These are phyloP conservation scores for Daldinia concentrica DNA, from an alignment of 495 filamentous ascomycete species.

Conservation along the genomic window DNA sequence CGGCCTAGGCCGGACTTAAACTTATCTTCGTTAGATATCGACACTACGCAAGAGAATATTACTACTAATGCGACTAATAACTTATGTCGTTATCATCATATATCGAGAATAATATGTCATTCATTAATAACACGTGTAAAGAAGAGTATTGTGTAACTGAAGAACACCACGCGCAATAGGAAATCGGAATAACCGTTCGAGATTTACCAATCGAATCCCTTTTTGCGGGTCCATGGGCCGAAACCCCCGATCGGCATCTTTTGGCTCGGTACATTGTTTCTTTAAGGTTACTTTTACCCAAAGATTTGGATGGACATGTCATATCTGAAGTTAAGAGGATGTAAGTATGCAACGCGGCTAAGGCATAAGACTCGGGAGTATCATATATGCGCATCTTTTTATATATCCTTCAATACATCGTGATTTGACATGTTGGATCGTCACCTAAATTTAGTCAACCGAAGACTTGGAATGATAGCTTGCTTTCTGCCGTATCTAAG, in stretches of 20 bases:
- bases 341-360: neutral
- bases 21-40: neutral
- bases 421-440: neutral
- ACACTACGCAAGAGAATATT: neutral
- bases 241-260: slow-evolving; percentile 41
- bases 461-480: slow-evolving; percentile 1
- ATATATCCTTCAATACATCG: neutral
- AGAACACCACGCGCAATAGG: neutral
- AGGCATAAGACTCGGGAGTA: slow-evolving; percentile 20
- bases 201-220: slow-evolving; percentile 25
- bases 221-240: slow-evolving; percentile 42
- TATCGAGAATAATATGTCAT: neutral
- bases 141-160: neutral
- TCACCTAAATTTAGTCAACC: neutral
- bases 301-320: slow-evolving; percentile 28
- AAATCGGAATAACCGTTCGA: slow-evolving; percentile 22
- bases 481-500: too few species aligned
- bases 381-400: neutral
- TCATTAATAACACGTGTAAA: slow-evolving; percentile 6
- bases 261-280: slow-evolving; percentile 32
- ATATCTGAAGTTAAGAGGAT: slow-evolving; percentile 10
- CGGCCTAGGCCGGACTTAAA: neutral
- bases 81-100: neutral
- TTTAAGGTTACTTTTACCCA: slow-evolving; percentile 26
- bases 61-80: neutral